Base-by-base conservation (phyloP, 2,329 filamentous ascomycete genomes). In the Aspergillus thermomutatus region DNA sequence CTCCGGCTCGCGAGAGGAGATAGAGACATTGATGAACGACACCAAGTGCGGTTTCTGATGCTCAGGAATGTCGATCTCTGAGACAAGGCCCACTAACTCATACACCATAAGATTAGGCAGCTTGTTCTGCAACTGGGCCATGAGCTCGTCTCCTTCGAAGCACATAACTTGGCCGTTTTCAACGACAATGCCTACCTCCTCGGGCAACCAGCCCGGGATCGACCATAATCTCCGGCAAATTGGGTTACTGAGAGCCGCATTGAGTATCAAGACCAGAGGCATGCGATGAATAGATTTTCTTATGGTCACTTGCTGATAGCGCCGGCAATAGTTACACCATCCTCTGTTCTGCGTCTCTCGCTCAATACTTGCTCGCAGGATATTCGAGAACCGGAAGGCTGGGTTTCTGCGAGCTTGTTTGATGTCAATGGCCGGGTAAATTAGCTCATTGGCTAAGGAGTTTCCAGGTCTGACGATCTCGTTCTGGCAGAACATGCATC, bases 141-240 rank as follows among this genome's bases (percentile, higher is more conserved):
- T 88, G 62, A 99, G 75, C 66, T 97, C 92, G 53, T 96, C 88
- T 2, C 94, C 93, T 73, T 99, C 92, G 62, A 92, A 97, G 73
- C 92, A 97, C 74, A 91, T 92, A 69, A 97, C 90, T 68, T 96
- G 90, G n/a, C 91, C 91, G 66, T 90, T 86, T 58, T 95, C 90
- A 56, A 96, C 85, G 56, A 96, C 90, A 67, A 99, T 85, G 40
- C 94, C 94, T 66, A 99, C 92, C 71, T 97, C 92, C 68, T 94
- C 89, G 0, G 94, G 94, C 11, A 99, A 80, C 88, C 93, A 99
- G 17, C 90, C 91, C 0, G 91, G 91, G 11, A 87, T 91, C 1
- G 90, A 86, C 95, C 95, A 99, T 17, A 96, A 65, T 28, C 74
- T 81, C 57, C 89, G 83, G 65, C 88, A 87, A 37, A 91, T 85